A percentile compares a stretch with the other conserved stretches of the same genome.
Conservation (phyloP, 2,329 filamentous ascomycete genomes). For the Ophiognomonia clavigignenti-juglandacearum region DNA sequence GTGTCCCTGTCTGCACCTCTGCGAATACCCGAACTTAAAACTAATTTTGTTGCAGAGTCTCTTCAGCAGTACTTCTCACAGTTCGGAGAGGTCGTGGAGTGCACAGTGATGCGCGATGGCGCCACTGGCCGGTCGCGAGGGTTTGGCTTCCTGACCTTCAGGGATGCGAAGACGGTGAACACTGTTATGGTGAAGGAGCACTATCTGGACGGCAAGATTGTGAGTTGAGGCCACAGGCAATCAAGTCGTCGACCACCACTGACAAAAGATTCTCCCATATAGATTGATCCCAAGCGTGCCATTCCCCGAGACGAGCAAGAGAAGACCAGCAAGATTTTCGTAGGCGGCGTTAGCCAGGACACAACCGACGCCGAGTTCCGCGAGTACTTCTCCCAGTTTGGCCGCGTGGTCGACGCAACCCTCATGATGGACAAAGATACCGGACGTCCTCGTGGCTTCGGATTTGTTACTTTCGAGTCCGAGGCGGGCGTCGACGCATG, state of each 20-base stretch:
- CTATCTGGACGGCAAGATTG: conserved; percentile 96
- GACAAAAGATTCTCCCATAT: conserved; percentile 3
- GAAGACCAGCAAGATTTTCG: conserved; percentile 97
- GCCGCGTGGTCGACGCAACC: conserved; percentile 91
- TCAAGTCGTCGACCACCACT: background rate
- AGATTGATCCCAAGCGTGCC: conserved; percentile 98
- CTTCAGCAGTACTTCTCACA: conserved; percentile 96
- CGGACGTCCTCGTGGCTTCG: conserved; percentile 91
- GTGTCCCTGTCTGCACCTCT: conserved; percentile 29
- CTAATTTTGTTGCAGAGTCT: conserved; percentile 61
- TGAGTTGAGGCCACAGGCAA: conserved; percentile 42
- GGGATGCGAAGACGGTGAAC: conserved; percentile 95
- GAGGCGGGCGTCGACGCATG: conserved; percentile 93
- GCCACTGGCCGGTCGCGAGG: conserved; percentile 89
- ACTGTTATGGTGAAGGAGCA: conserved; percentile 99
- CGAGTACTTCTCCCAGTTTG: conserved; percentile 95
- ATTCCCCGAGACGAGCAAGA: conserved; percentile 98
- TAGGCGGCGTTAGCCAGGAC: conserved; percentile 95
- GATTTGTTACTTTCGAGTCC: conserved; percentile 96
- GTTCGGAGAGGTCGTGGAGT: conserved; percentile 95
- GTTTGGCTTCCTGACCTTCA: conserved; percentile 97
- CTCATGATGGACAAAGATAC: conserved; percentile 99
- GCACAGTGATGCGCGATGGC: conserved; percentile 98
- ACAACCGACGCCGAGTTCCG: conserved; percentile 95
- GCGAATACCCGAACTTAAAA: background rate